Evolutionary conservation across 345 rosid species (phyloP).

Genomic region (Populus pruinosa): DNA sequence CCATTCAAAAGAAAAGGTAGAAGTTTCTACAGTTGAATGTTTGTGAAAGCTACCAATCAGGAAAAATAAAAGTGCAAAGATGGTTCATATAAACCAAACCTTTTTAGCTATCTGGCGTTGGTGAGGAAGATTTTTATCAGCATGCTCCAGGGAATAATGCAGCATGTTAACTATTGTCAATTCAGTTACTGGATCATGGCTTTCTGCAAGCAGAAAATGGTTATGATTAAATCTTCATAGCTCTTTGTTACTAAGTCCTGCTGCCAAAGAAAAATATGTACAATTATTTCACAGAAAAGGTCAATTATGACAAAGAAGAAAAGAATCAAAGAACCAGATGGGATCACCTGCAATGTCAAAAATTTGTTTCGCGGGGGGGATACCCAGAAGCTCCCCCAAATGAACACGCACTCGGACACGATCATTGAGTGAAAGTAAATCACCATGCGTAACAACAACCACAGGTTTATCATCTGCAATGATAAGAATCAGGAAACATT

Average conservation of each 20-base stretch:
- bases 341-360: conserved; percentile 80
- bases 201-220: conserved; percentile 38
- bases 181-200: conserved; percentile 46
- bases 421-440: conserved; percentile 53
- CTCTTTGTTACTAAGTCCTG: conserved; percentile 6
- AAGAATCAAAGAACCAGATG: neutral
- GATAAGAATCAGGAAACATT: neutral
- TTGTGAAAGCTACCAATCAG: neutral
- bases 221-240: neutral
- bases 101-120: conserved; percentile 30
- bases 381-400: conserved; percentile 68
- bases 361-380: conserved; percentile 65
- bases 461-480: conserved; percentile 75
- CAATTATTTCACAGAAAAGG: neutral
- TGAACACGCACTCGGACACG: conserved; percentile 49
- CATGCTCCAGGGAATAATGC: conserved; percentile 70
- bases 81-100: conserved; percentile 28
- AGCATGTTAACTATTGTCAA: conserved; percentile 54
- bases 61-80: neutral
- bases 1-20: neutral
- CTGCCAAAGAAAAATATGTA: too few relatives aligned
- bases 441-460: conserved; percentile 80
- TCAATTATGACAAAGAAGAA: neutral
- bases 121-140: conserved; percentile 62
- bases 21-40: neutral